Evolutionary conservation across 768 basidiomycete species (phyloP), one percentile per base, ranked within the genome.

Genomic region (Kwoniella newhampshirensis): DNA sequence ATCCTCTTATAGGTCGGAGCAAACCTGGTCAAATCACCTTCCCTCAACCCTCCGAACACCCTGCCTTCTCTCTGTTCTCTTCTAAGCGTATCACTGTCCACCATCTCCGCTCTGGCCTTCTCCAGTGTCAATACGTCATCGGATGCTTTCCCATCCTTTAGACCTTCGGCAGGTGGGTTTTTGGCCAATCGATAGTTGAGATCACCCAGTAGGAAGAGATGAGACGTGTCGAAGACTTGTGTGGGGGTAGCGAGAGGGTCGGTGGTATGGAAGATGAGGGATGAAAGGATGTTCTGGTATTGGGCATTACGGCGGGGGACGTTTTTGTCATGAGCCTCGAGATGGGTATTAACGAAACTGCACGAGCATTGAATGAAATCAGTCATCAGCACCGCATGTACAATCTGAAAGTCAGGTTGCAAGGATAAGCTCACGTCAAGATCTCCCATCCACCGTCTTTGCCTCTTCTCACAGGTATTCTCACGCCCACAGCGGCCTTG

Each of bases 161-260:
- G 56, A 5, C 45, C 46, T 26, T 53, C 59, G 15, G 49, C 45
- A 9, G 54, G 37, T 17, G 42, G 81, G 61, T 58, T 40, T 40
- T 57, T 48, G 6, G 52, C 39, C 1, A 98, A 75, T 15, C 92
- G 85, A 76, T 92, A 96, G 77, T 97, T 97, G 60, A 96, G 82
- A 77, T 97, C 93, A 5, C 94, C 94, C 30, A 96, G 81, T 73
- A 96, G 81, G 81, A 97, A 96, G 1, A 96, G 81, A 74, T 97
- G 90, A 12, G 90, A 89, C 0, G 91, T 87, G 41, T 85, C 80
- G 78, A 88, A 91, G 43, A 97, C 82, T 11, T 61, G 60, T 39
- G 60, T 42, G 35, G 63, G 47, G n/a, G 85, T 87, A 45, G 84
- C 83, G 4, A 80, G 77, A 0, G 81, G 75, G 8, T 77, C 73